These are phyloP conservation scores for Pseudophaeomoniella oleicola DNA, from an alignment of 2,329 filamentous ascomycete species.

Conservation along the genomic window DNA sequence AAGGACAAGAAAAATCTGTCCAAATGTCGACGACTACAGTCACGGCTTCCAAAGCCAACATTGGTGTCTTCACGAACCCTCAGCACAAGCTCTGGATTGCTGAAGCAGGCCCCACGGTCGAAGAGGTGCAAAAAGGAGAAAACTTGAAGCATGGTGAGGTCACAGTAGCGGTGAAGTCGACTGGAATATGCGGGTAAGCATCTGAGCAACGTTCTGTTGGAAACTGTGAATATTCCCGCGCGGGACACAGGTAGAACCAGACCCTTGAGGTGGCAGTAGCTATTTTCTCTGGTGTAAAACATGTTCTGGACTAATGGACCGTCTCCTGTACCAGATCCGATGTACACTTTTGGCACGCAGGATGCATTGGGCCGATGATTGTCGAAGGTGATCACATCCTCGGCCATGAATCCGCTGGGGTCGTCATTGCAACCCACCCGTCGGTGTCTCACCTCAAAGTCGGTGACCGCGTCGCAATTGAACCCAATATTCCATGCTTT, in stretches of 20 bases:
- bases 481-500: slow-evolving; percentile 87
- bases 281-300: too few species aligned
- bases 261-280: too few species aligned
- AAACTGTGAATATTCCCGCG: slow-evolving; percentile 1
- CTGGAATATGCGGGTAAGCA: slow-evolving; percentile 80
- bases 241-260: too few species aligned
- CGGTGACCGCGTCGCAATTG: slow-evolving; percentile 84
- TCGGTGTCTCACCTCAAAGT: slow-evolving; percentile 64
- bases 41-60: slow-evolving; percentile 61
- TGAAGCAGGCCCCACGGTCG: slow-evolving; percentile 59
- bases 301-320: too few species aligned
- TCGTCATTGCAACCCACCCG: slow-evolving; percentile 55
- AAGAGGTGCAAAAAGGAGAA: slow-evolving; percentile 55
- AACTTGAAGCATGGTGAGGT: slow-evolving; percentile 69
- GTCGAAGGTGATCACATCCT: slow-evolving; percentile 80
- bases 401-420: slow-evolving; percentile 80
- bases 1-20: not conserved
- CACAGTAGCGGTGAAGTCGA: slow-evolving; percentile 78
- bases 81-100: slow-evolving; percentile 82
- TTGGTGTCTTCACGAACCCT: slow-evolving; percentile 92
- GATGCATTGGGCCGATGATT: slow-evolving; percentile 92
- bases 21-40: slow-evolving; percentile 17
- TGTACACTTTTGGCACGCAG: slow-evolving; percentile 94
- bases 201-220: slow-evolving; percentile 3
- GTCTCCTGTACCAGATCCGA: slow-evolving; percentile 51